Base-by-base conservation (phyloP, 2,329 filamentous ascomycete species). In the Talaromyces piceae region DNA sequence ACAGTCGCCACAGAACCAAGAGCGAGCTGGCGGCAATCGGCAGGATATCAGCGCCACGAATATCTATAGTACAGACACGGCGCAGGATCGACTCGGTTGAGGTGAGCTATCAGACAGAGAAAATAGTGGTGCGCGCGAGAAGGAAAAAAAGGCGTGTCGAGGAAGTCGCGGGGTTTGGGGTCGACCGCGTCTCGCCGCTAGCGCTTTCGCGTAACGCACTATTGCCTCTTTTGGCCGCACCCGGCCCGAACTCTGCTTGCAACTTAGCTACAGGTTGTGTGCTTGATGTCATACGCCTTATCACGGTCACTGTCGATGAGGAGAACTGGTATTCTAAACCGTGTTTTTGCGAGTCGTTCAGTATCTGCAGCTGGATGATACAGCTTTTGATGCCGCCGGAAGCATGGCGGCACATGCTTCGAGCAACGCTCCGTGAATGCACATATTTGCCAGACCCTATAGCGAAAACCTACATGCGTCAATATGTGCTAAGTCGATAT, bases 371-470 rank as follows among this genome's bases (percentile, higher is more conserved):
- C 41, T 50, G 45, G 43, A 56, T 56, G 52, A 59, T 60, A 23
- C 56, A 53, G 18, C 56, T 60, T 45, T 60, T 62, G 49, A 59
- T 58, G 50, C 57, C 61, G 47, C 59, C 49, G 48, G 50, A 56
- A 52, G 54, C 61, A 61, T 72, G 68, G 69, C 61, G 59, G 26
- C 74, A 78, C 59, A 65, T 81, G 43, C 71, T 80, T 56, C 78
- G 81, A 45, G 71, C 75, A 22, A 71, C 82, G 8, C 73, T 84
- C 33, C 77, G 81, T 53, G 77, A 83, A 67, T 74, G 73, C 55
- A 74, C 76, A 50, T 84, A 84, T 58, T 75, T 84, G 33, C 80
- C 82, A 25, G 80, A 84, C 59, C 71, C 76, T 1, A 65, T 72
- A 52, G 77, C 79, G 33, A 73, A 76, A 56, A 49, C 57, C 27